Evolutionary conservation across 2,329 filamentous ascomycete genomes (phyloP).

Genomic region (Penicillium sp.): DNA sequence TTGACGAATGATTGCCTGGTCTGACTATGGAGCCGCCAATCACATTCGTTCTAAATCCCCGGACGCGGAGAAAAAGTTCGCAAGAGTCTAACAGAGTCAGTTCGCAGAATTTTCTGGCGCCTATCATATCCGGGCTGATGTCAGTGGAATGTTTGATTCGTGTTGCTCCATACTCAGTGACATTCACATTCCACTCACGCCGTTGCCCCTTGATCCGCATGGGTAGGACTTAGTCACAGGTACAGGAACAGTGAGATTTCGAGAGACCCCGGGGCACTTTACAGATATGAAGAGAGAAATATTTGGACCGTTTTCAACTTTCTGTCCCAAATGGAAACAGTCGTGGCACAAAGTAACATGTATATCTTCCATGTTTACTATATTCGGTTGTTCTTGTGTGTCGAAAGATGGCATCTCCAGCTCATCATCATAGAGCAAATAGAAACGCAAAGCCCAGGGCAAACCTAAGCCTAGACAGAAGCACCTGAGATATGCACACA

Average conservation of each 20-base stretch:
- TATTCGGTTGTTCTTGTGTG: neutral
- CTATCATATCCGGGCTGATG: conserved; percentile 7
- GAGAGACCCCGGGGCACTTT: conserved; percentile 1
- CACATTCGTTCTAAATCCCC: neutral
- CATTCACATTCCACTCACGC: conserved; percentile 3
- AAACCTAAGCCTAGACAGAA: conserved; percentile 45
- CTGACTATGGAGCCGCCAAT: neutral
- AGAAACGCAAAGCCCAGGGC: conserved; percentile 29
- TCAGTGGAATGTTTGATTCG: conserved; percentile 18
- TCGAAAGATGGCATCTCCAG: conserved; percentile 8
- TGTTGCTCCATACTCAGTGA: conserved; percentile 8
- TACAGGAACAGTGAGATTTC: conserved; percentile 9
- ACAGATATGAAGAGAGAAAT: too few relatives aligned
- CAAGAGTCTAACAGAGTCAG: neutral
- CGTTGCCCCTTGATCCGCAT: conserved; percentile 9
- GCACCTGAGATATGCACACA: conserved; percentile 46
- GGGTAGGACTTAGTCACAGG: neutral
- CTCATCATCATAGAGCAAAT: conserved; percentile 21
- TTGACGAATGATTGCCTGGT: neutral
- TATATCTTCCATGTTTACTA: too few relatives aligned
- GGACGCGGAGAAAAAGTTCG: neutral
- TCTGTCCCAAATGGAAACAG: too few relatives aligned
- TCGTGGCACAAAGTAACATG: too few relatives aligned
- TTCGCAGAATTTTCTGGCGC: neutral
- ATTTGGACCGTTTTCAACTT: too few relatives aligned